Evolutionary conservation across 257 asterid species (phyloP).

Genomic region (Ballota nigra): DNA sequence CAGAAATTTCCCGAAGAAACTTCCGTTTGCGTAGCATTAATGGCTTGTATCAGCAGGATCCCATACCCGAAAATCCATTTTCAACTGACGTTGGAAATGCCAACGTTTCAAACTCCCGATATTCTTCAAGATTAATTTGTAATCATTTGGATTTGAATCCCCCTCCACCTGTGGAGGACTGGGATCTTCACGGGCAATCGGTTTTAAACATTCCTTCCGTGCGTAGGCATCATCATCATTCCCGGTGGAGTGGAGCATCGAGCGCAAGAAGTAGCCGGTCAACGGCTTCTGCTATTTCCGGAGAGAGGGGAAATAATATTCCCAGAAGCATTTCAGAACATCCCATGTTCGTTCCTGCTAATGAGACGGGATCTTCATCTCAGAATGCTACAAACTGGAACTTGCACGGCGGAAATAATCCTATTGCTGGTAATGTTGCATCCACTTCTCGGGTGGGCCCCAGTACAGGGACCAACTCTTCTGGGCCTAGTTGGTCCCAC

Average conservation of each 20-base stretch:
- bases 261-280: slow-evolving; percentile 45
- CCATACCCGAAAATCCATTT: slow-evolving; percentile 31
- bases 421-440: slow-evolving; percentile 39
- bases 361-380: slow-evolving; percentile 46
- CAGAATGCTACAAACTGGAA: slow-evolving; percentile 51
- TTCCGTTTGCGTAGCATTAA: slow-evolving; percentile 63
- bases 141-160: slow-evolving; percentile 42
- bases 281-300: slow-evolving; percentile 25
- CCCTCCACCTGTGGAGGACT: slow-evolving; percentile 36
- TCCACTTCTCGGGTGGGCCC: slow-evolving; percentile 50
- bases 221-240: slow-evolving; percentile 37
- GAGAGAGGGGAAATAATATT: slow-evolving; percentile 31
- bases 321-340: slow-evolving; percentile 73
- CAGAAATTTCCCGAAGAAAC: slow-evolving; percentile 53
- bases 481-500: slow-evolving; percentile 55
- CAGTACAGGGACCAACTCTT: slow-evolving; percentile 39
- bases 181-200: slow-evolving; percentile 34
- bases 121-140: slow-evolving; percentile 41
- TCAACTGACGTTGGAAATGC: slow-evolving; percentile 41
- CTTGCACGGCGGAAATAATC: slow-evolving; percentile 40
- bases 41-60: slow-evolving; percentile 54
- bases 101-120: slow-evolving; percentile 35
- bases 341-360: slow-evolving; percentile 61
- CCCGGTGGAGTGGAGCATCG: slow-evolving; percentile 58
- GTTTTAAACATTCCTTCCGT: slow-evolving; percentile 36